Conservation (phyloP, 2,329 filamentous ascomycete species). For the Diaporthe ampelina region DNA sequence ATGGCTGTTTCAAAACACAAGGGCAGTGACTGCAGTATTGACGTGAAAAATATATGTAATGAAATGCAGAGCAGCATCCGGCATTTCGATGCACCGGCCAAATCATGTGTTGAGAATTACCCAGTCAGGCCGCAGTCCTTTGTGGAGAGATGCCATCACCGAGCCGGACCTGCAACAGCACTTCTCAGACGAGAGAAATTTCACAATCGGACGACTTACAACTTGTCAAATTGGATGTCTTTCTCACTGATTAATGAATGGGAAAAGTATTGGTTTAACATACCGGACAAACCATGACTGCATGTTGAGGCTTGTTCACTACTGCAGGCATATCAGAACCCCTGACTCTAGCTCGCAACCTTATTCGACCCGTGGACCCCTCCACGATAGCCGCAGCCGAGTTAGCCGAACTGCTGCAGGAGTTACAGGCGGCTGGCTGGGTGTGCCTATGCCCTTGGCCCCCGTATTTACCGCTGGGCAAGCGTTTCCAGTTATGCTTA, state of each 20-base stretch:
- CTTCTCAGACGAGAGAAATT: too few species aligned
- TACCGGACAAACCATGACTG: not conserved
- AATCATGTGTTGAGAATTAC: not conserved
- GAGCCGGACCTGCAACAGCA: not conserved
- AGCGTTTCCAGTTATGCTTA: not conserved
- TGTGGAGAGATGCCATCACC: not conserved
- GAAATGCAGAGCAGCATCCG: not conserved
- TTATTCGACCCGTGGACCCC: not conserved
- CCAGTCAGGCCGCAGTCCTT: not conserved
- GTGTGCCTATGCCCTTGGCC: not conserved
- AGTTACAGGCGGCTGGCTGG: not conserved
- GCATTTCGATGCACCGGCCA: not conserved
- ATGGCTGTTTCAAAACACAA: too few species aligned
- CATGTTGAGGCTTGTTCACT: not conserved
- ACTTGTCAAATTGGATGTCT: too few species aligned
- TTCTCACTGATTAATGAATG: too few species aligned
- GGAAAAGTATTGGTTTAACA: too few species aligned
- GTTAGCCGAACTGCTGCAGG: not conserved
- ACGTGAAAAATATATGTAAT: not conserved
- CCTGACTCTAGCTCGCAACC: not conserved
- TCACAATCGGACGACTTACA: too few species aligned
- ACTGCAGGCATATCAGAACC: not conserved
- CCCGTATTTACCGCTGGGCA: not conserved
- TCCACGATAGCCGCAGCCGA: not conserved
- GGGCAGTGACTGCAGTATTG: too few species aligned